Evolutionary conservation across 1,284 basidiomycete genomes (phyloP).

Genomic region (Acaromyces ingoldii): DNA sequence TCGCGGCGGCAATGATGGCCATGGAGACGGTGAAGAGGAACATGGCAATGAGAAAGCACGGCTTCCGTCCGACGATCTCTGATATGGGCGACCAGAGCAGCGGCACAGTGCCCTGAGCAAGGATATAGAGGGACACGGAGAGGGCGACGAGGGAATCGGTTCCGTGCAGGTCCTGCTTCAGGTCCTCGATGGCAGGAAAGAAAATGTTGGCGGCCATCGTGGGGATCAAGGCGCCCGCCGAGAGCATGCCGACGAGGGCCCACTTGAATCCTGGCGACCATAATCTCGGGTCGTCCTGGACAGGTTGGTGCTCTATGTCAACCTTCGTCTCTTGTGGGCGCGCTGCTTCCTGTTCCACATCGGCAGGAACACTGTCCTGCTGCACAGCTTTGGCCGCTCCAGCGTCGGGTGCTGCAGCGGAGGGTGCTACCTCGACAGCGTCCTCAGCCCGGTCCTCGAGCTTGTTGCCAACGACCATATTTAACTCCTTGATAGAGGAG

Average conservation of each 20-base stretch:
- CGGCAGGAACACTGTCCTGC: not conserved
- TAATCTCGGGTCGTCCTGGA: conserved; percentile 69
- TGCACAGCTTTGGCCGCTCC: not conserved
- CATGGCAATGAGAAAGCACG: conserved; percentile 10
- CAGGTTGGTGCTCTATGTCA: conserved; percentile 66
- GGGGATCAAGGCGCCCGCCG: conserved; percentile 64
- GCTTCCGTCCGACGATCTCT: conserved; percentile 60
- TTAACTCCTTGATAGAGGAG: no score
- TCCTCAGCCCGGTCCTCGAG: no score
- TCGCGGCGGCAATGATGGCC: not conserved
- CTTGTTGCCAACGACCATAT: no score
- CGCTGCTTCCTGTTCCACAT: no score
- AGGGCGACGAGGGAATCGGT: conserved; percentile 66
- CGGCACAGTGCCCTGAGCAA: conserved; percentile 68
- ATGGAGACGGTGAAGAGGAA: conserved; percentile 11
- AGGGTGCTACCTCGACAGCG: not conserved
- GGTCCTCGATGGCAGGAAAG: conserved; percentile 63
- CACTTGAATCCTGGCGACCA: conserved; percentile 68
- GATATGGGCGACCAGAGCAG: conserved; percentile 68
- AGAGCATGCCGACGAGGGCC: conserved; percentile 58
- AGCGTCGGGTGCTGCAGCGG: not conserved
- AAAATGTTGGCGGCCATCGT: conserved; percentile 61
- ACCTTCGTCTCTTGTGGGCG: no score
- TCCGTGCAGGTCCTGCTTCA: conserved; percentile 64
- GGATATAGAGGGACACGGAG: conserved; percentile 70